A percentile compares a stretch with the other conserved stretches of the same genome.
These are phyloP conservation scores for Escovopsis sp. DNA, from an alignment of 2,329 filamentous ascomycete species.

Conservation along the genomic window DNA sequence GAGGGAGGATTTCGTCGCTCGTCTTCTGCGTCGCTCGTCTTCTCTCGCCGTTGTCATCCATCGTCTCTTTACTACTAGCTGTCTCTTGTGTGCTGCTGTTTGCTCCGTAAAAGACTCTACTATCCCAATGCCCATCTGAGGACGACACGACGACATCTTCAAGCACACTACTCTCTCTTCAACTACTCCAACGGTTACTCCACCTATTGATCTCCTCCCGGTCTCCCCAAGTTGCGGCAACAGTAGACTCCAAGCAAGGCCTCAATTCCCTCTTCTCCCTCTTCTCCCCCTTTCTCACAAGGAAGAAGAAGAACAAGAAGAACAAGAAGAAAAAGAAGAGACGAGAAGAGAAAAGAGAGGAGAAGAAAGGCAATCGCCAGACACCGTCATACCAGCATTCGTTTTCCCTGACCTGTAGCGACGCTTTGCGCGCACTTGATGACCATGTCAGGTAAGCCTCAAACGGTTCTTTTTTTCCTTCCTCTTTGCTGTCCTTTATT, in stretches of 20 bases:
- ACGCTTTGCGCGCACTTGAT: constrained; percentile 3
- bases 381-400: not conserved
- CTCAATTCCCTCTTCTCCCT: not conserved
- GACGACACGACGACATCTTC: constrained; percentile 7
- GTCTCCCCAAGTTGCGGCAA: constrained; percentile 8
- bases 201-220: constrained; percentile 6
- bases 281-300: too few relatives aligned
- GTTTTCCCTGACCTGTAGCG: constrained; percentile 1
- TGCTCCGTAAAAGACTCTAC: constrained; percentile 16
- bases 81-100: constrained; percentile 18
- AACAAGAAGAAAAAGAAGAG: too few relatives aligned
- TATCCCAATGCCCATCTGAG: constrained; percentile 14
- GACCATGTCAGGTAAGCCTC: constrained; percentile 22
- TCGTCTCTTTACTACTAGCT: constrained; percentile 9
- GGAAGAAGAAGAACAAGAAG: too few relatives aligned
- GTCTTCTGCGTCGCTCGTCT: too few relatives aligned
- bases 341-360: too few relatives aligned
- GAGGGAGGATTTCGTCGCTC: too few relatives aligned
- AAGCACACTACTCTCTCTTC: too few relatives aligned
- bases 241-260: constrained; percentile 14
- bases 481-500: not conserved
- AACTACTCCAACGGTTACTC: too few relatives aligned
- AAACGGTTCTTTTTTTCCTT: not conserved
- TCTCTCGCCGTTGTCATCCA: not conserved
- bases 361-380: not conserved